phyloP scores from a whole-genome alignment of 108 stramenopile genomes.

The Thalassiosira profunda region DNA sequence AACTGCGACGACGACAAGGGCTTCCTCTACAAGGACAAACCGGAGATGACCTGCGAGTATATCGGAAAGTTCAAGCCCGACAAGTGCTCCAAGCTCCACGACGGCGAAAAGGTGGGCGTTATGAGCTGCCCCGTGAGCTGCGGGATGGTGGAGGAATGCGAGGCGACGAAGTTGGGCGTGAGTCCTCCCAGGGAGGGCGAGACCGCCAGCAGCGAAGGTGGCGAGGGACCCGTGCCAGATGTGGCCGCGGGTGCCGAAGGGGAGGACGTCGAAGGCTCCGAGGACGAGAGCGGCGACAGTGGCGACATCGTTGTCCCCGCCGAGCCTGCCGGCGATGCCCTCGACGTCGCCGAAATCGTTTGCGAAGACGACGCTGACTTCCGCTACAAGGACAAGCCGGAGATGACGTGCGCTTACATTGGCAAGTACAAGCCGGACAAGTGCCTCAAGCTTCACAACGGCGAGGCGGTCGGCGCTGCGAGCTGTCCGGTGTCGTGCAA shows the following conservation, averaged over 20 bases:
- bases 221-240: too few species aligned
- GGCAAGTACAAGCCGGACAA: conserved; percentile 27
- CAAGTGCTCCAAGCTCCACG: background rate
- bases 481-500: conserved; percentile 29
- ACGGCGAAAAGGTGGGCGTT: background rate
- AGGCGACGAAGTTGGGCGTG: background rate
- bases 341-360: background rate
- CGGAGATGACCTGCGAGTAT: conserved; percentile 29
- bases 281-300: too few species aligned
- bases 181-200: background rate
- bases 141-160: background rate
- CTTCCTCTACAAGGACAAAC: conserved; percentile 22
- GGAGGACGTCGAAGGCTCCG: conserved; percentile 4
- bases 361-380: background rate
- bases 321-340: too few species aligned
- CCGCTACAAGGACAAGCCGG: conserved; percentile 1
- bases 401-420: conserved; percentile 33
- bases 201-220: background rate
- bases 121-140: background rate
- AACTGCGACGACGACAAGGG: conserved; percentile 14
- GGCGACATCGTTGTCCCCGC: background rate
- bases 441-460: conserved; percentile 24
- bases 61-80: conserved; percentile 24
- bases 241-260: background rate
- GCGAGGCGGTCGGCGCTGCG: conserved; percentile 18